These are phyloP conservation scores for Cryptosporidium canis DNA, from an alignment of 169 alveolate genomes.

Conservation along the genomic window DNA sequence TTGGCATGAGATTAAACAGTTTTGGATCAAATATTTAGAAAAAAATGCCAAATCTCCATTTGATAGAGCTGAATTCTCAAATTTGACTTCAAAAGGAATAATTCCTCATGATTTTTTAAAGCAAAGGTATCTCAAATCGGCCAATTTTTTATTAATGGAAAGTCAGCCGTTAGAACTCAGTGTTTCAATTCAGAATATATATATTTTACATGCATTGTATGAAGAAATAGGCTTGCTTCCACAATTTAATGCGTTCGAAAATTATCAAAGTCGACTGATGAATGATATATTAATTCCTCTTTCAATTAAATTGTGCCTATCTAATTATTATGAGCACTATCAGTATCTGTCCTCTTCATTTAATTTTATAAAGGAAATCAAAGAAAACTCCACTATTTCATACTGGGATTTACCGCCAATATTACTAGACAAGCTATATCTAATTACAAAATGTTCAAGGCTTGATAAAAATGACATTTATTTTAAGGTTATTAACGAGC, in stretches of 20 bases:
- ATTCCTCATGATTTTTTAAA: conserved; percentile 48
- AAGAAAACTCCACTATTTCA: not conserved
- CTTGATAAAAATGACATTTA: not conserved
- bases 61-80: conserved; percentile 45
- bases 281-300: conserved; percentile 50
- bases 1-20: not conserved
- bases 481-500: not conserved
- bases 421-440: conserved; percentile 18
- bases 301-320: not conserved
- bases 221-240: conserved; percentile 35
- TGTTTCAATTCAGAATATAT: not conserved
- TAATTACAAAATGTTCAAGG: not conserved
- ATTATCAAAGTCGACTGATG: not conserved
- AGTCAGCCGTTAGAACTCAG: not conserved
- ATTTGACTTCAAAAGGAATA: conserved; percentile 7
- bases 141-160: not conserved
- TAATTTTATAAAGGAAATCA: not conserved
- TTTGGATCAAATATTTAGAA: conserved; percentile 23
- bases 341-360: conserved; percentile 9
- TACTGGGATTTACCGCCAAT: conserved; percentile 48
- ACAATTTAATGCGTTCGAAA: not conserved
- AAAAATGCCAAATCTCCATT: conserved; percentile 41
- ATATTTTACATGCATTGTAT: conserved; percentile 26
- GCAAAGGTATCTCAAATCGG: not conserved
- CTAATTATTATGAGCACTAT: conserved; percentile 26